Evolutionary conservation across 805 yeast species (phyloP).

Genomic region (Candida corydali): DNA sequence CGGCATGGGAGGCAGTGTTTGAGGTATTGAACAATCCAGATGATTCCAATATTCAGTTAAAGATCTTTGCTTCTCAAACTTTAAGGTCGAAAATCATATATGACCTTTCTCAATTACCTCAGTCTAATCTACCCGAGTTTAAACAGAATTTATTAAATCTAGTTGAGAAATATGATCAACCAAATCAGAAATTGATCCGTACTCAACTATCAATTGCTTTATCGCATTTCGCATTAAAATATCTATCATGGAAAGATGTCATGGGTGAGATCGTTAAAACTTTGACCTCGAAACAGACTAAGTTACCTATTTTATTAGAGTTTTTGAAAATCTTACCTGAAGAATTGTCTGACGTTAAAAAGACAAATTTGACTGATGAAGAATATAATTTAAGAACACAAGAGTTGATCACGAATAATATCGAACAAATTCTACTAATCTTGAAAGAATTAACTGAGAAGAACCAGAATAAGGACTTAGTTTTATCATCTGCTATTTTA

Average conservation of each 20-base stretch:
- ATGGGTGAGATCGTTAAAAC: conserved; percentile 58
- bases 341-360: conserved; percentile 74
- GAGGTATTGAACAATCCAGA: conserved; percentile 40
- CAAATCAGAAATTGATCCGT: conserved; percentile 53
- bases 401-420: conserved; percentile 61
- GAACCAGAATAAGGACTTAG: conserved; percentile 21
- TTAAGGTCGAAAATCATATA: conserved; percentile 78
- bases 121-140: conserved; percentile 51
- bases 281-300: conserved; percentile 36
- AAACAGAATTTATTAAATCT: conserved; percentile 64
- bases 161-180: conserved; percentile 41
- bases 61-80: conserved; percentile 89
- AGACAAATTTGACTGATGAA: conserved; percentile 75
- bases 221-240: conserved; percentile 79
- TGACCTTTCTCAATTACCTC: conserved; percentile 74
- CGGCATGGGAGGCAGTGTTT: conserved; percentile 76
- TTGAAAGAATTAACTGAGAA: conserved; percentile 45
- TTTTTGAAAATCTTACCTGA: conserved; percentile 88
- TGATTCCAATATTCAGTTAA: conserved; percentile 47
- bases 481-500: conserved; percentile 45
- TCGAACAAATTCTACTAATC: conserved; percentile 61
- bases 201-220: conserved; percentile 81
- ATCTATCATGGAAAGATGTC: conserved; percentile 66
- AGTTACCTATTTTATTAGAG: conserved; percentile 52
- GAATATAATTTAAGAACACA: conserved; percentile 66